Conservation (phyloP, 106 monocot species). For the Gastrodia elata region DNA sequence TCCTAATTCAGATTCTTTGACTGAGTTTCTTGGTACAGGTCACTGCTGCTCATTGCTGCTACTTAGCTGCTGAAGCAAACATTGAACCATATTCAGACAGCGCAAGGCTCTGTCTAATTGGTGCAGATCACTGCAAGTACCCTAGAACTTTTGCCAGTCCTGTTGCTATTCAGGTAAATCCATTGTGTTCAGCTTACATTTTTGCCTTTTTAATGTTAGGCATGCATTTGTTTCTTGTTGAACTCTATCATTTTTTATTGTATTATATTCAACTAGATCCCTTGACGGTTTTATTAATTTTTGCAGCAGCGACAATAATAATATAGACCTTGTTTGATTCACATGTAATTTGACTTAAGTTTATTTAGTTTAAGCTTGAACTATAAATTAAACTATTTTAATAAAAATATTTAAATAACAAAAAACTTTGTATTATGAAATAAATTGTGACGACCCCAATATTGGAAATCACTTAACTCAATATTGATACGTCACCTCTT, state of each 20-base stretch:
- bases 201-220: not conserved
- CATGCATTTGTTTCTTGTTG: not conserved
- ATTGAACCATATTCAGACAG: slow-evolving; percentile 68
- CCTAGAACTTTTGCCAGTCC: slow-evolving; percentile 80
- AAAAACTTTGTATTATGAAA: too few species aligned
- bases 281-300: not conserved
- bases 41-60: slow-evolving; percentile 82
- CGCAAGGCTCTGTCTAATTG: slow-evolving; percentile 81
- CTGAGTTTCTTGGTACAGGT: slow-evolving; percentile 36
- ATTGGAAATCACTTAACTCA: too few species aligned
- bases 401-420: too few species aligned
- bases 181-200: not conserved
- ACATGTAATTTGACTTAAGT: too few species aligned
- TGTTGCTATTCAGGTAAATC: slow-evolving; percentile 77
- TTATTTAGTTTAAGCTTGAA: too few species aligned
- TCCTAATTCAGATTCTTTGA: slow-evolving; percentile 1
- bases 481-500: too few species aligned
- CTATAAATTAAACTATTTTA: too few species aligned
- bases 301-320: too few species aligned
- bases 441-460: too few species aligned
- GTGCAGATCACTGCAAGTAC: slow-evolving; percentile 85
- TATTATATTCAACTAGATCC: not conserved
- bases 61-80: slow-evolving; percentile 82
- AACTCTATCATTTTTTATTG: not conserved
- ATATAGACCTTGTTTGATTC: too few species aligned